Base-by-base conservation (phyloP, 2,329 filamentous ascomycete species). In the Xylaria sp. region DNA sequence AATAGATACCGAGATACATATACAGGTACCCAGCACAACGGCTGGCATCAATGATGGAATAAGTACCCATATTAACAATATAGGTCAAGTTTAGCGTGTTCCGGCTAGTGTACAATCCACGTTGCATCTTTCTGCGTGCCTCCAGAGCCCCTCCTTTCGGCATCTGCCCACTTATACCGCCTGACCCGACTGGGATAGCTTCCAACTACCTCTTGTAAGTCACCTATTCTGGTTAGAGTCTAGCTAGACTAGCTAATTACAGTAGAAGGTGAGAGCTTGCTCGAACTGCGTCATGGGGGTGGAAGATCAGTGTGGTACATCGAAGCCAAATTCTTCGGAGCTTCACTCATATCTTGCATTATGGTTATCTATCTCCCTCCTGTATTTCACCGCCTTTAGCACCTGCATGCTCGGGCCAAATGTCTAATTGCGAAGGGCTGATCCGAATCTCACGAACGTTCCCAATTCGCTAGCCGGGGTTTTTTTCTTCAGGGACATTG, bases 111-210 rank as follows among this genome's bases (percentile, higher is more conserved):
- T 61, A 68, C 58, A 55, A 68, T 69, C 67, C 66, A 72, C 68
- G 67, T 70, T 70, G 68, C 66, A n/a, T 23, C 30, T 52, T 41
- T 5, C 15, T 7, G 13, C 2, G 39, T 41, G 39, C 41, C 9
- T 9, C 41, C 7, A 43, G 41, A n/a, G 18, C 43, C 48, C 39
- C 45, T 45, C 57, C 34, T 43, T 39, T 63, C 57, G 63, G 61
- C 28, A 56, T 70, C 70, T 75, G 74, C 74, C 72, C 48, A 8
- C 52, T 41, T 39, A 62, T 46, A 72, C 72, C 73, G 71, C 73
- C 68, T 23, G n/a, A 9, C n/a, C 43, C 8, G 4, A 9, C 23
- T 46, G 43, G 43, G 43, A 46, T n/a, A 46, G 43, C 43, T 46
- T 23, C n/a, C 43, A 2, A 46, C 43, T 46, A 46, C 43, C n/a